These are phyloP conservation scores for Solanum acaule DNA, from an alignment of 257 asterid species.

Conservation along the genomic window DNA sequence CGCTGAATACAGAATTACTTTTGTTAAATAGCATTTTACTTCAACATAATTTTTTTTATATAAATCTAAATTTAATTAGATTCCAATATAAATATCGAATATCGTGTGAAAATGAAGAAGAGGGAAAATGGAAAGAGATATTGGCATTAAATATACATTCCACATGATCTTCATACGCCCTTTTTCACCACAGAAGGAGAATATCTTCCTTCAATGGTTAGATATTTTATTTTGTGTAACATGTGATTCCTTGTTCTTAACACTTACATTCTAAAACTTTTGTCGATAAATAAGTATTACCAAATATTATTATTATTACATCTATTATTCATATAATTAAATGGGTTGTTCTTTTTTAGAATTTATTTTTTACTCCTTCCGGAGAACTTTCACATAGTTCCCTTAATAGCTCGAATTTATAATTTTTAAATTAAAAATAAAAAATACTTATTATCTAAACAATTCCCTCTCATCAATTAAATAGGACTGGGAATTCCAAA, in stretches of 20 bases:
- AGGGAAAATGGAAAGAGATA: background rate
- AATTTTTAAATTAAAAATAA: too few relatives aligned
- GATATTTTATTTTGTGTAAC: background rate
- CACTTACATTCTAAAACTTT: background rate
- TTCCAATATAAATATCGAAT: too few relatives aligned
- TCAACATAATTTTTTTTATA: fast-evolving
- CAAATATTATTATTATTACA: background rate
- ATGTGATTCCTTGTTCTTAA: background rate
- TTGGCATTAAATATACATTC: background rate
- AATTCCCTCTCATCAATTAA: background rate
- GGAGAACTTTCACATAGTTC: fast-evolving
- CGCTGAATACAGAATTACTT: too few relatives aligned
- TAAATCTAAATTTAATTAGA: fast-evolving
- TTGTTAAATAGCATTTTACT: fast-evolving
- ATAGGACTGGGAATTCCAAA: background rate
- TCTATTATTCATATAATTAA: background rate
- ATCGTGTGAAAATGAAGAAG: fast-evolving
- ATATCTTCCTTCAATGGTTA: background rate
- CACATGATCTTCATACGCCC: background rate
- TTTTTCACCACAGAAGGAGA: background rate
- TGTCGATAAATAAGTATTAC: too few relatives aligned
- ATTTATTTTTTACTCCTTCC: too few relatives aligned
- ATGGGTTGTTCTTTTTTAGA: too few relatives aligned
- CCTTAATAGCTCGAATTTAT: fast-evolving
- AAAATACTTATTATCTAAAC: fast-evolving